A percentile compares a stretch with the other conserved stretches of the same genome.
Evolutionary conservation across 805 yeast genomes (phyloP).

Genomic region (Hanseniaspora opuntiae): DNA sequence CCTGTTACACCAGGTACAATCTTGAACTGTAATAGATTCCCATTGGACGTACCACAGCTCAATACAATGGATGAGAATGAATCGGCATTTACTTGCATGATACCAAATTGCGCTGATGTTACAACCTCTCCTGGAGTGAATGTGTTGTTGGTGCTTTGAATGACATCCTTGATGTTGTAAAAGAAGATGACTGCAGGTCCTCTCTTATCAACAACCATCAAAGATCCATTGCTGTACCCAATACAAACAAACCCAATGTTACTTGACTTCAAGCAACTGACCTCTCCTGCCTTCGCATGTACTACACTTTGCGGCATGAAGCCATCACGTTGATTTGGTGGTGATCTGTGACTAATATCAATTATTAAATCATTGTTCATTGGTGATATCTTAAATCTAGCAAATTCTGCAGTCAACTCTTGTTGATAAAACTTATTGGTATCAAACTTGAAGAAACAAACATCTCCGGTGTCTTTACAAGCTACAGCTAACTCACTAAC

Average conservation of each 20-base stretch:
- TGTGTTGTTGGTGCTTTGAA: conserved; percentile 19
- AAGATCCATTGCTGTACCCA: conserved; percentile 62
- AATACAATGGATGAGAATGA: conserved; percentile 58
- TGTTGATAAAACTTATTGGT: conserved; percentile 32
- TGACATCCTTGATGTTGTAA: conserved; percentile 22
- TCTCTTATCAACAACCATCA: conserved; percentile 64
- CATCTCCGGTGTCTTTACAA: conserved; percentile 56
- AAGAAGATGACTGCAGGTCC: conserved; percentile 58
- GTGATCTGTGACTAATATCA: conserved; percentile 44
- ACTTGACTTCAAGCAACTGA: conserved; percentile 53
- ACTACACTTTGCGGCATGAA: conserved; percentile 44
- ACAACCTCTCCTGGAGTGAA: conserved; percentile 21
- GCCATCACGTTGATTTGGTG: conserved; percentile 40
- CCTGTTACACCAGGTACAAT: conserved; percentile 53
- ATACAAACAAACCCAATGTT: conserved; percentile 73
- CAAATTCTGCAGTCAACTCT: conserved; percentile 17
- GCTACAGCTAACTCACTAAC: conserved; percentile 56
- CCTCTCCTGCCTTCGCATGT: conserved; percentile 33
- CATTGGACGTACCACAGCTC: conserved; percentile 63
- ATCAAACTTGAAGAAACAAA: conserved; percentile 60
- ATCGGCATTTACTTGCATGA: conserved; percentile 54
- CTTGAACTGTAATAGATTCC: conserved; percentile 54
- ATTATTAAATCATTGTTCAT: conserved; percentile 21
- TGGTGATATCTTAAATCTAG: conserved; percentile 20
- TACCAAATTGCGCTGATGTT: conserved; percentile 59